Evolutionary conservation across 2,329 filamentous ascomycete species (phyloP), one percentile per base, ranked within the genome.

Genomic region (Uncinocarpus reesii): DNA sequence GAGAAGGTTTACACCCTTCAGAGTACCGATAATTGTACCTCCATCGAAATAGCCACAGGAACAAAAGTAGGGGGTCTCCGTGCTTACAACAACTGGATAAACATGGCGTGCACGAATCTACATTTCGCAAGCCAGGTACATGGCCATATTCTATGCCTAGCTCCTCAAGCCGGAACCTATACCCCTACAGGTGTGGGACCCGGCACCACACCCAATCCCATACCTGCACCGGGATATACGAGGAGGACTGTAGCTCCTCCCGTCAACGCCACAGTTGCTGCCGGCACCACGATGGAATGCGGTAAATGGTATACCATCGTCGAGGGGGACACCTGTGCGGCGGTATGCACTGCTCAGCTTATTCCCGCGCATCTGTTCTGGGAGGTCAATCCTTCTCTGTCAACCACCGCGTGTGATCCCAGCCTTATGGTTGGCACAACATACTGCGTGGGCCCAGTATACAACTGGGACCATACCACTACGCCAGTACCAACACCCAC

Each of bases 361-460:
- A 53, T 58, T n/a, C 35, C 51, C 3, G n/a, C 23, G 11, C 28
- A 16, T 5, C 38, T 59, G 1, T 60, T 59, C 40, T 10, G 51
- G 11, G 40, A 41, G 0, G 52, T 50, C 1, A 59, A 59, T 36
- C 58, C 55, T 8, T 59, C 56, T 10, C 43, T 59, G 2, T 26
- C 31, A 3, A 2, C 10, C 1, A 20, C 13, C 4, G 43, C 42
- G 18, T 60, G 58, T 35, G 43, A 42, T 18, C n/a, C 6, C 3
- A 32, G 16, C 7, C 37, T 48, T 28, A 15, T 2, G 4, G 18
- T 28, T 34, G 46, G 46, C 18, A 6, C 16, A 10, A 41, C 37
- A 16, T 48, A 48, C 32, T 48, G 46, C 29, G 46, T 42, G 11
- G 24, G 24, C 8, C 37, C 46, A 7, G 13, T 8, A 26, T 3